Conservation (phyloP, 2,329 filamentous ascomycete species). For the Alternaria triticimaculans region DNA sequence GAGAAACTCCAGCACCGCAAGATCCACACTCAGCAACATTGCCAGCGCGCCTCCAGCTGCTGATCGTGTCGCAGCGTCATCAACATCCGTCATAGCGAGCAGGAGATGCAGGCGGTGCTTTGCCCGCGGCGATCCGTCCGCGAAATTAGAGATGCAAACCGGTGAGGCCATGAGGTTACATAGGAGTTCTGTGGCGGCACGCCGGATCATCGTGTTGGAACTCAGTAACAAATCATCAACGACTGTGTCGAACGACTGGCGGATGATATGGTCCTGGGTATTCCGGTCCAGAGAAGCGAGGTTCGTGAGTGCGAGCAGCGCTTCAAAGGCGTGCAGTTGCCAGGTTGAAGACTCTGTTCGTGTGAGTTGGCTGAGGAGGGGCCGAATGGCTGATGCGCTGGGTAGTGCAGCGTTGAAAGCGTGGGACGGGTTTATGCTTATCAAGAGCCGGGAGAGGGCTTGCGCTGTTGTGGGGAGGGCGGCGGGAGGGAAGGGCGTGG, state of each 20-base stretch:
- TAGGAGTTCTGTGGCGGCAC: slow-evolving; percentile 84
- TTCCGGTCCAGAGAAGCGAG: slow-evolving; percentile 76
- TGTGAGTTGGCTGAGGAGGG: slow-evolving; percentile 76
- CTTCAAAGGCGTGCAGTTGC: slow-evolving; percentile 87
- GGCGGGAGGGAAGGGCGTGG: slow-evolving; percentile 35
- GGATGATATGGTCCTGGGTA: slow-evolving; percentile 72
- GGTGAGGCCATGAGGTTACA: slow-evolving; percentile 84
- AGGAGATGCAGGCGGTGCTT: slow-evolving; percentile 80
- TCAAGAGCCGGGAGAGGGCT: slow-evolving; percentile 82
- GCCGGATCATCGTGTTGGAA: slow-evolving; percentile 75
- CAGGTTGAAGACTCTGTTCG: slow-evolving; percentile 66
- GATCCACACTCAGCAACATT: slow-evolving; percentile 79
- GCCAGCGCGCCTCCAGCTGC: slow-evolving; percentile 90
- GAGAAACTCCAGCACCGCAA: slow-evolving; percentile 73
- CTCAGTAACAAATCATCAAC: slow-evolving; percentile 81
- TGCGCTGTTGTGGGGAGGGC: slow-evolving; percentile 70
- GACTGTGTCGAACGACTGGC: slow-evolving; percentile 73
- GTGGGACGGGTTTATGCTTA: slow-evolving; percentile 82
- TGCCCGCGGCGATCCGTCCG: slow-evolving; percentile 70
- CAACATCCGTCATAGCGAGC: slow-evolving; percentile 84
- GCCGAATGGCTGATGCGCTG: slow-evolving; percentile 79
- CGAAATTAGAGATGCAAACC: slow-evolving; percentile 72
- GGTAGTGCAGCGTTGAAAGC: slow-evolving; percentile 81
- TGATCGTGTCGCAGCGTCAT: slow-evolving; percentile 78
- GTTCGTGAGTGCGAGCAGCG: slow-evolving; percentile 90